A percentile compares a stretch with the other conserved stretches of the same genome.
phyloP scores from a whole-genome alignment of 495 filamentous ascomycete species.

The Penicillium taxi region DNA sequence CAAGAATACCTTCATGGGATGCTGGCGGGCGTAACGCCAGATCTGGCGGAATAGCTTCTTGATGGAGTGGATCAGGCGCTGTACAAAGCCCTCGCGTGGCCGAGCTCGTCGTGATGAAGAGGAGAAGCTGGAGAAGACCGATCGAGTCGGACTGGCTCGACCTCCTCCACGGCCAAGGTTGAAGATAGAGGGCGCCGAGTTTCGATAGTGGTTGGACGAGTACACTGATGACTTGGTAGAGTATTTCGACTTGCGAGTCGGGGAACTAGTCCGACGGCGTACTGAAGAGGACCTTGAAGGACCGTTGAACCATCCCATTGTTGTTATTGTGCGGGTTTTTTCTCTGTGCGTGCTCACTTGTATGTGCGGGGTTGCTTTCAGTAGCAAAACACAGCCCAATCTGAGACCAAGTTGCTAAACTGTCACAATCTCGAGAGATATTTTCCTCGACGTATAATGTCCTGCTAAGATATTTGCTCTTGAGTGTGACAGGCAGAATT shows the following conservation, averaged over 20 bases:
- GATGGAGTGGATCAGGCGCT: constrained; percentile 59
- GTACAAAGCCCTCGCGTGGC: constrained; percentile 67
- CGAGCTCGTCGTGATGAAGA: constrained; percentile 52
- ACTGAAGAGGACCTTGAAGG: constrained; percentile 24
- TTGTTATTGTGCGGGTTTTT: constrained; percentile 6
- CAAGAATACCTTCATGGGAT: constrained; percentile 79
- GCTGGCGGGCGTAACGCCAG: constrained; percentile 61
- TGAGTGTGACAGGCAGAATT: background rate
- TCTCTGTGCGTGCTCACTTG: background rate
- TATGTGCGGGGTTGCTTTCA: background rate
- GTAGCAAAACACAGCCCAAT: background rate
- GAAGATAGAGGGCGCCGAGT: constrained; percentile 47
- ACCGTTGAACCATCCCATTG: constrained; percentile 47
- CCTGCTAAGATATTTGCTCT: constrained; percentile 1
- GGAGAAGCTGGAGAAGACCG: constrained; percentile 47
- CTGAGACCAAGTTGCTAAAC: background rate
- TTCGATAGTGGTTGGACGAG: constrained; percentile 31
- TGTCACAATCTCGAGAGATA: no score
- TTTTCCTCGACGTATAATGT: no score
- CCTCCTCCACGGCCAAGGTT: constrained; percentile 32
- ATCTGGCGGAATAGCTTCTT: constrained; percentile 67
- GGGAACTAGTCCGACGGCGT: constrained; percentile 27
- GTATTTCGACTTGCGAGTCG: constrained; percentile 29
- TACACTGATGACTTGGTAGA: no score
- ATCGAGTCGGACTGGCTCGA: constrained; percentile 40